These are phyloP conservation scores for Scutellaria baicalensis DNA, from an alignment of 257 asterid species.

Conservation along the genomic window DNA sequence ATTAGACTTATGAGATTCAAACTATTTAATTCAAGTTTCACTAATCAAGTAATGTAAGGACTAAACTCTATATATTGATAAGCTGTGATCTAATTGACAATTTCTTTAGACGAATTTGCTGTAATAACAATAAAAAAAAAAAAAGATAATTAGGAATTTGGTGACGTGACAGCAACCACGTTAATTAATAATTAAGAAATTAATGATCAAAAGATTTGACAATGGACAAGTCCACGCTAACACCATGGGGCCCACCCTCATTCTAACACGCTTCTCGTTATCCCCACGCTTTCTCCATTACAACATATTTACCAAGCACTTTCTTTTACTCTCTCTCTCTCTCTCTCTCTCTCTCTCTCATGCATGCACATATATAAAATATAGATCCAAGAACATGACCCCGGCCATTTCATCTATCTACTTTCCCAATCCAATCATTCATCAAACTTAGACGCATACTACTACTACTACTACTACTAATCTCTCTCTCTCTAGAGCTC, in stretches of 20 bases:
- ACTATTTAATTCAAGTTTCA: not conserved
- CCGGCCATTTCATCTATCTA: not conserved
- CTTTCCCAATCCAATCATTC: not conserved
- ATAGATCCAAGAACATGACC: not conserved
- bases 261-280: slow-evolving; percentile 16
- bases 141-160: not conserved
- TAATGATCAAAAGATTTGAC: not conserved
- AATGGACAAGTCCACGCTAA: not conserved
- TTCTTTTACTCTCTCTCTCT: not conserved
- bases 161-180: not conserved
- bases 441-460: not conserved
- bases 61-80: no score
- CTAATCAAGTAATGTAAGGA: not conserved
- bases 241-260: no score
- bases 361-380: not conserved
- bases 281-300: slow-evolving; percentile 24
- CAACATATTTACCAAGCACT: not conserved
- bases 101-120: no score
- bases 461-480: no score
- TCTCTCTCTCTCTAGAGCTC: not conserved
- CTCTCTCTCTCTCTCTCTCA: not conserved
- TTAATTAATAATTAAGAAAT: not conserved
- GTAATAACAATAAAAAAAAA: no score
- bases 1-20: not conserved
- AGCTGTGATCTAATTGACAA: no score